These are phyloP conservation scores for Komagataella ulmi DNA, from an alignment of 805 yeast genomes.

Conservation along the genomic window DNA sequence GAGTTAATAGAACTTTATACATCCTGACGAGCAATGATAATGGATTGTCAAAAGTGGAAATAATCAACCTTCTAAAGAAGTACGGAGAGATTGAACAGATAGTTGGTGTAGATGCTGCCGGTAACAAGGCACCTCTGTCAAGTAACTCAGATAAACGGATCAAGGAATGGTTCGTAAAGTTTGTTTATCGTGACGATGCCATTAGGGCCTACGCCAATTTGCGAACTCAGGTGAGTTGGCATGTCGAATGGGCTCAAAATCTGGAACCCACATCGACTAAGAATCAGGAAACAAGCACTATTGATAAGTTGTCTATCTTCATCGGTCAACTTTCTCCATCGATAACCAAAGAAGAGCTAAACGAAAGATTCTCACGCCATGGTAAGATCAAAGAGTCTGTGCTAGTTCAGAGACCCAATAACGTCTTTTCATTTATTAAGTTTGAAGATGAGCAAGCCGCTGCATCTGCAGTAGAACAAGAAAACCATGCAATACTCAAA, in stretches of 20 bases:
- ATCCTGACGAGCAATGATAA: slow-evolving; percentile 21
- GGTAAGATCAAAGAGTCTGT: slow-evolving; percentile 50
- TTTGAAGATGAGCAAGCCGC: slow-evolving; percentile 58
- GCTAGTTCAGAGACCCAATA: slow-evolving; percentile 36
- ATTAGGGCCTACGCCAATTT: slow-evolving; percentile 69
- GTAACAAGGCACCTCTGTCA: slow-evolving; percentile 7
- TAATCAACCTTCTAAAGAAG: slow-evolving; percentile 25
- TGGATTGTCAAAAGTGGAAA: slow-evolving; percentile 12
- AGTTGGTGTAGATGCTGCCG: slow-evolving; percentile 26
- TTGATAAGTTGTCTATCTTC: slow-evolving; percentile 65
- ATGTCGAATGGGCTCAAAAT: slow-evolving; percentile 81
- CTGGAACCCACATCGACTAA: slow-evolving; percentile 29
- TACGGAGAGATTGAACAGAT: slow-evolving; percentile 74
- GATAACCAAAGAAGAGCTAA: slow-evolving; percentile 41
- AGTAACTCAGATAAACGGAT: slow-evolving; percentile 1
- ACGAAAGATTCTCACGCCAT: slow-evolving; percentile 48
- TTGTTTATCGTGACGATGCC: slow-evolving; percentile 77
- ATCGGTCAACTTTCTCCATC: slow-evolving; percentile 56
- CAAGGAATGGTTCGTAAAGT: slow-evolving; percentile 62
- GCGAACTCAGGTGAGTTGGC: slow-evolving; percentile 38
- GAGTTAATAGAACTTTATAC: slow-evolving; percentile 78
- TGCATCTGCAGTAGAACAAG: slow-evolving; percentile 76
- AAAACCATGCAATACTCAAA: slow-evolving; percentile 66
- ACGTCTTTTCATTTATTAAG: slow-evolving; percentile 62
- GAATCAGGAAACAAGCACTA: slow-evolving; percentile 18